Percentiles rank a stretch among this genome's conserved stretches.
phyloP scores from a whole-genome alignment of 108 stramenopile genomes.

The Pseudonitzschia multiseries region DNA sequence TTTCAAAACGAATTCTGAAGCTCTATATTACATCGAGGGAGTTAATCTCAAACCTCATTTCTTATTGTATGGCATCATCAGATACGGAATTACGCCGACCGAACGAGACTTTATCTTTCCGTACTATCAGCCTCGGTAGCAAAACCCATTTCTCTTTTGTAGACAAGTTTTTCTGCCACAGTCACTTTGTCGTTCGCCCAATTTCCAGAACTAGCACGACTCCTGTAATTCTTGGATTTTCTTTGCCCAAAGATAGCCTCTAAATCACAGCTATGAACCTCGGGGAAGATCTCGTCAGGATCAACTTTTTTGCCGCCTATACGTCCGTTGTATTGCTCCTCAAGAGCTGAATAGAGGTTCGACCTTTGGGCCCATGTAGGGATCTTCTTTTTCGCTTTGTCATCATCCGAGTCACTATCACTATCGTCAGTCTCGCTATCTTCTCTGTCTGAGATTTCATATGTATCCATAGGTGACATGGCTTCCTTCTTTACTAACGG shows the following conservation, averaged over 20 bases:
- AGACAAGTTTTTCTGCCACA: slow-evolving; percentile 74
- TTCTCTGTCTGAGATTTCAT: slow-evolving; percentile 85
- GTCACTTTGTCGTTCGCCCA: slow-evolving; percentile 87
- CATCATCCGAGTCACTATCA: slow-evolving; percentile 58
- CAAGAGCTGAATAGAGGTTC: slow-evolving; percentile 69
- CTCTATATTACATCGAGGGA: too few relatives aligned
- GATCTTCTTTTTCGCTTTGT: slow-evolving; percentile 62
- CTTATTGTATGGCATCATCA: too few relatives aligned
- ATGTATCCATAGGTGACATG: slow-evolving; percentile 76
- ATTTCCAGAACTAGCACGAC: slow-evolving; percentile 81
- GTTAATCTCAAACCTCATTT: too few relatives aligned
- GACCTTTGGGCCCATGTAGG: slow-evolving; percentile 72
- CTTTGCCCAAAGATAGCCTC: slow-evolving; percentile 85
- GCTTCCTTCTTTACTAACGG: slow-evolving; percentile 10
- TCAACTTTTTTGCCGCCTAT: slow-evolving; percentile 53
- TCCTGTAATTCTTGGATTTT: slow-evolving; percentile 66
- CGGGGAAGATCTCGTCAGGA: slow-evolving; percentile 89
- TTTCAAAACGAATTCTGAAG: too few relatives aligned
- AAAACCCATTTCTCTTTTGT: slow-evolving; percentile 86
- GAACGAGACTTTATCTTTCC: neutral
- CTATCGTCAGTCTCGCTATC: slow-evolving; percentile 72
- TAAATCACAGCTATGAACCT: slow-evolving; percentile 85
- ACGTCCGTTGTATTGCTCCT: slow-evolving; percentile 57
- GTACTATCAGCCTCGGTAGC: slow-evolving; percentile 9
- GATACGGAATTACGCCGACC: neutral